Evolutionary conservation across 495 filamentous ascomycete species (phyloP).

Genomic region (Hypoxylon cercidicola): DNA sequence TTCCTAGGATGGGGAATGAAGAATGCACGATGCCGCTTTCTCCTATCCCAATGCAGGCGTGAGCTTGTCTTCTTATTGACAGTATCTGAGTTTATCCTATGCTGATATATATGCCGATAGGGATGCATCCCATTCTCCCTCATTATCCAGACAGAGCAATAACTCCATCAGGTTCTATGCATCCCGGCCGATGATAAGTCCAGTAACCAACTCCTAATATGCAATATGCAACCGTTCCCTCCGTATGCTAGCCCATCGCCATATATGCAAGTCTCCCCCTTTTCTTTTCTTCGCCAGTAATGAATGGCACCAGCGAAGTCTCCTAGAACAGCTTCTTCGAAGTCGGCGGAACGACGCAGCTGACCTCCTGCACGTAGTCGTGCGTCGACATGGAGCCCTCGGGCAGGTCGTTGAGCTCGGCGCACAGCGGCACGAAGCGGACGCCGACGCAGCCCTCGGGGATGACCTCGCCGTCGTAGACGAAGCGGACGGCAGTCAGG

Average conservation of each 20-base stretch:
- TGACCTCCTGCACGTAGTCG: conserved; percentile 33
- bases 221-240: neutral
- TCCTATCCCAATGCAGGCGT: no score
- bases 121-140: neutral
- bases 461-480: conserved; percentile 32
- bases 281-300: neutral
- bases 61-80: no score
- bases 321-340: neutral
- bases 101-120: no score
- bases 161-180: neutral
- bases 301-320: neutral
- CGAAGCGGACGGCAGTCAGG: conserved; percentile 21
- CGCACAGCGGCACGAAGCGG: conserved; percentile 22
- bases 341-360: conserved; percentile 14
- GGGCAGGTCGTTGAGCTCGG: conserved; percentile 16
- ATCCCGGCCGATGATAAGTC: no score
- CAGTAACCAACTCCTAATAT: no score
- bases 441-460: conserved; percentile 21
- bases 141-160: conserved; percentile 2
- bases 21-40: no score
- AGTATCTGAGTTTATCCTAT: no score
- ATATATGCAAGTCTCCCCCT: no score
- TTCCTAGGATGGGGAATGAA: no score
- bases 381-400: conserved; percentile 14
- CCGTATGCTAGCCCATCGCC: neutral